Evolutionary conservation across 2,329 filamentous ascomycete genomes (phyloP).

Genomic region (Penicillium brevicompactum): DNA sequence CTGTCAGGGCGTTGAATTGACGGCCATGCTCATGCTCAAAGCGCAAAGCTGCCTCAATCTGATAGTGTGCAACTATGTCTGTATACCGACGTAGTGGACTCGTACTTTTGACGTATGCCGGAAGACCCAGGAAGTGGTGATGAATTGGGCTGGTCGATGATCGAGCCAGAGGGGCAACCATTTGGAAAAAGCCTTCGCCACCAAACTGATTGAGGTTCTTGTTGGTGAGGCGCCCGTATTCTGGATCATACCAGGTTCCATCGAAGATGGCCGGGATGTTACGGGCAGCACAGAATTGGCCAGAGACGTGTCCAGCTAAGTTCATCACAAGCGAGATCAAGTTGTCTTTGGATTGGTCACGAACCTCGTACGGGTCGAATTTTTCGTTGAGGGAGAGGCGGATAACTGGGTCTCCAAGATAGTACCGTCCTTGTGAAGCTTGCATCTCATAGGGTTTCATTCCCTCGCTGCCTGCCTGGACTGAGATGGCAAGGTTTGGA

Average conservation of each 20-base stretch:
- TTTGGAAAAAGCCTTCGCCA: constrained; percentile 40
- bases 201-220: constrained; percentile 47
- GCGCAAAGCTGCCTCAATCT: constrained; percentile 64
- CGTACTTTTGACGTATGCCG: constrained; percentile 60
- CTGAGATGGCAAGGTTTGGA: constrained; percentile 22
- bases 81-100: constrained; percentile 63
- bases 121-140: constrained; percentile 55
- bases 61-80: constrained; percentile 65
- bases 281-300: constrained; percentile 38
- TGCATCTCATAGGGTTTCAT: constrained; percentile 31
- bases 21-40: constrained; percentile 53
- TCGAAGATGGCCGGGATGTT: constrained; percentile 41
- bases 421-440: constrained; percentile 35
- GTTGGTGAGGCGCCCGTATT: constrained; percentile 43
- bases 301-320: constrained; percentile 48
- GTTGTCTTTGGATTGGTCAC: constrained; percentile 41
- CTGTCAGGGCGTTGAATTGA: constrained; percentile 39
- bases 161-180: constrained; percentile 41
- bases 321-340: constrained; percentile 57
- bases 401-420: constrained; percentile 48
- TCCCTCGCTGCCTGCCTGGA: constrained; percentile 27
- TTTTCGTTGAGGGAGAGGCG: constrained; percentile 27
- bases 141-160: constrained; percentile 50
- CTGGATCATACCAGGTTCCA: constrained; percentile 40
- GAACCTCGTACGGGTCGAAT: constrained; percentile 39